phyloP scores from a whole-genome alignment of 108 stramenopile genomes.

The Pseudonitzschia multistriata region DNA sequence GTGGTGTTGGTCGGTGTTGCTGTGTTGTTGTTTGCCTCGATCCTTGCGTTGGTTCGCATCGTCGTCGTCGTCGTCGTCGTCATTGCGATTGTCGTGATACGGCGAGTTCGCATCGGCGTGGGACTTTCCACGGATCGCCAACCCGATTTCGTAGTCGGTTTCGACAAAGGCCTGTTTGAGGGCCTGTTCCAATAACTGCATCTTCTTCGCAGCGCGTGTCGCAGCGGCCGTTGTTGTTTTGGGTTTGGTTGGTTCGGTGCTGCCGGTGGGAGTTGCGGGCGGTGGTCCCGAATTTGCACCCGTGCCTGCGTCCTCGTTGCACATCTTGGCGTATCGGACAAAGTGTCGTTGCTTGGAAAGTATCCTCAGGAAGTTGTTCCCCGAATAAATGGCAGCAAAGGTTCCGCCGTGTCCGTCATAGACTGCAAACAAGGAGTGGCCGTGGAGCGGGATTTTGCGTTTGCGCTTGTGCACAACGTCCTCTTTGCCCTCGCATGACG shows the following conservation, averaged over 20 bases:
- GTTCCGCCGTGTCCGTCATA: conserved; percentile 91
- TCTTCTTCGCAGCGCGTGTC: background rate
- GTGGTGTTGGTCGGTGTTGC: background rate
- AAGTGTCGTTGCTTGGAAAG: conserved; percentile 56
- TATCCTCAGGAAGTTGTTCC: conserved; percentile 58
- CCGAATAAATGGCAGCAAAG: conserved; percentile 72
- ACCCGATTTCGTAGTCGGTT: conserved; percentile 65
- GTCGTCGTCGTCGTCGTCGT: background rate
- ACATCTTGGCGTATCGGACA: conserved; percentile 51
- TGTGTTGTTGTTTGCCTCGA: background rate
- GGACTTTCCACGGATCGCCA: conserved; percentile 17
- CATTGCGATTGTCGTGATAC: conserved; percentile 15
- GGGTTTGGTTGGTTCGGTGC: conserved; percentile 11
- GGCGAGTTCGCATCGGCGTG: conserved; percentile 21
- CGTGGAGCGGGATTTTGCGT: conserved; percentile 22
- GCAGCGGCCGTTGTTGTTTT: background rate
- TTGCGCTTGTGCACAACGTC: background rate
- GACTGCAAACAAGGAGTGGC: conserved; percentile 78
- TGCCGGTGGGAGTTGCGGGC: conserved; percentile 19
- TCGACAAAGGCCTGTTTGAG: conserved; percentile 73
- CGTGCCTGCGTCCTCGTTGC: background rate
- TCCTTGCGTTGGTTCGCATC: no score
- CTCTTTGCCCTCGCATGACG: no score
- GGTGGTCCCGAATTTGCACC: background rate
- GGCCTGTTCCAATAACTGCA: conserved; percentile 42